Evolutionary conservation across 129 eudicot species (phyloP).

Genomic region (Flaveria robusta): DNA sequence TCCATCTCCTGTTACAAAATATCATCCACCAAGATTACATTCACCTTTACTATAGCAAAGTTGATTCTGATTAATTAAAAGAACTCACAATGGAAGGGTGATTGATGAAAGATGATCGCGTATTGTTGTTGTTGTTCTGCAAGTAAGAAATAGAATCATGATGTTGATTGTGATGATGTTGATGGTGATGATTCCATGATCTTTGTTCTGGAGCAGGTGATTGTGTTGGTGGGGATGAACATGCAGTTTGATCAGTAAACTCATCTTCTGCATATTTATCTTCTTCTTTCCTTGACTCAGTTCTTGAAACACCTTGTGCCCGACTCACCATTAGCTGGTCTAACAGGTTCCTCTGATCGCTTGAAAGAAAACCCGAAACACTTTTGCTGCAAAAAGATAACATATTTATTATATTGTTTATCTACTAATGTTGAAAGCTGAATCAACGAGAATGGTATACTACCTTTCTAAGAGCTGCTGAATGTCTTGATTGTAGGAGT

Average conservation of each 20-base stretch:
- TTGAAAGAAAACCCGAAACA: slow-evolving; percentile 65
- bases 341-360: slow-evolving; percentile 53
- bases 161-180: slow-evolving; percentile 36
- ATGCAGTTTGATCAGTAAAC: slow-evolving; percentile 38
- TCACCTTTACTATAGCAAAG: neutral
- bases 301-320: slow-evolving; percentile 31
- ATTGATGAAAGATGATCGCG: slow-evolving; percentile 35
- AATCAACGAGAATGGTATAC: neutral
- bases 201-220: slow-evolving; percentile 19
- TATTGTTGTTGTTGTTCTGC: slow-evolving; percentile 10
- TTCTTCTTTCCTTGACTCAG: neutral
- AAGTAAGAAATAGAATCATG: slow-evolving; percentile 31
- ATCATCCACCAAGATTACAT: neutral
- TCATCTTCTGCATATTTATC: slow-evolving; percentile 7
- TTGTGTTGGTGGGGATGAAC: slow-evolving; percentile 18
- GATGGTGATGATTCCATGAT: slow-evolving; percentile 45
- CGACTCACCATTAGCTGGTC: slow-evolving; percentile 60
- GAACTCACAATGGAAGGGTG: slow-evolving; percentile 49
- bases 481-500: slow-evolving; percentile 54
- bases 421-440: neutral
- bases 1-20: slow-evolving; percentile 59
- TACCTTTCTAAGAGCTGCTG: slow-evolving; percentile 66
- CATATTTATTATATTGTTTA: neutral
- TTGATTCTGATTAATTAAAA: neutral
- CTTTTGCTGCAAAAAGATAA: slow-evolving; percentile 48